Conservation (phyloP, 2,329 filamentous ascomycete genomes). For the Myriosclerotinia duriaeana region DNA sequence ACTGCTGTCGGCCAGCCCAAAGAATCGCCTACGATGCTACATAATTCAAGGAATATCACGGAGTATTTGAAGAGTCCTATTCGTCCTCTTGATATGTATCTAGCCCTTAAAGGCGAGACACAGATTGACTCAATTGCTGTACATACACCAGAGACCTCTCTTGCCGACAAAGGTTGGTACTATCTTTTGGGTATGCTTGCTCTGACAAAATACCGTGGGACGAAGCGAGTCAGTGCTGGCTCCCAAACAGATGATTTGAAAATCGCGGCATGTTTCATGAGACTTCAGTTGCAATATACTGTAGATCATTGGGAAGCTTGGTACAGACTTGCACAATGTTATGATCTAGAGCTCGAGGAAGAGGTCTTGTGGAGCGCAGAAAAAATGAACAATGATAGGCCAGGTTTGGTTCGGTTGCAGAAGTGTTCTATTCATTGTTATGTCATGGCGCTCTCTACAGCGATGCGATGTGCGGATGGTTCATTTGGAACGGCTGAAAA, state of each 20-base stretch:
- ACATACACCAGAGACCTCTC: conserved; percentile 63
- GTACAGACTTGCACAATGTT: conserved; percentile 45
- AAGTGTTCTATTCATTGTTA: conserved; percentile 47
- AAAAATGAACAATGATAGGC: conserved; percentile 43
- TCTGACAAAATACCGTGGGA: conserved; percentile 69
- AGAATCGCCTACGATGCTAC: conserved; percentile 74
- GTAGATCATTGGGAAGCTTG: conserved; percentile 45
- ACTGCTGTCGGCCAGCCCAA: conserved; percentile 79
- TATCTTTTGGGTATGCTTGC: conserved; percentile 87
- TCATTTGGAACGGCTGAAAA: conserved; percentile 53
- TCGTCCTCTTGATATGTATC: conserved; percentile 75
- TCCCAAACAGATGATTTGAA: conserved; percentile 43
- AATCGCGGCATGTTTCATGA: conserved; percentile 42
- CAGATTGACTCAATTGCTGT: conserved; percentile 71
- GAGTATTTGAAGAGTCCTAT: conserved; percentile 81
- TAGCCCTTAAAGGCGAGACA: conserved; percentile 75
- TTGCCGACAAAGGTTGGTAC: conserved; percentile 86
- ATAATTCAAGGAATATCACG: conserved; percentile 81
- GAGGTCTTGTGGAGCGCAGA: conserved; percentile 45
- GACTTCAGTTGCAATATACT: conserved; percentile 42
- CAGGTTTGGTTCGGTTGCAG: conserved; percentile 41
- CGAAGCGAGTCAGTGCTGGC: conserved; percentile 41
- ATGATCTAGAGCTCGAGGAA: conserved; percentile 45
- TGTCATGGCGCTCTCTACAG: conserved; percentile 64
- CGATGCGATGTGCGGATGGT: conserved; percentile 56